Percentiles rank a stretch among this genome's conserved stretches.
These are phyloP conservation scores for Suillus weaverae DNA, from an alignment of 768 basidiomycete genomes.

Conservation along the genomic window DNA sequence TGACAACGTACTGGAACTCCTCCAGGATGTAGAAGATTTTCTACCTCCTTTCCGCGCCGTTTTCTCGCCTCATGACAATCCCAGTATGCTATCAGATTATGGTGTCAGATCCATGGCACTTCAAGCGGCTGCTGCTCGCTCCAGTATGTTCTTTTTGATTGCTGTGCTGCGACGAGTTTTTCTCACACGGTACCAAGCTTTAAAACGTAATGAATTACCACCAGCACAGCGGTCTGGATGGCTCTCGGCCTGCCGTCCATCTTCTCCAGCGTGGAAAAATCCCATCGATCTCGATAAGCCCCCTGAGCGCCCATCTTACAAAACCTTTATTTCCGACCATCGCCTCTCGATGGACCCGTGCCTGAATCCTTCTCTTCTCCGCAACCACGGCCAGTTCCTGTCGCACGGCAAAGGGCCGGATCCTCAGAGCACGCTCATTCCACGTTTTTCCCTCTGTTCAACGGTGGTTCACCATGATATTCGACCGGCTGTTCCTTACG, in stretches of 20 bases:
- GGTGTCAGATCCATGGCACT: constrained; percentile 21
- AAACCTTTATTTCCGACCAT: constrained; percentile 40
- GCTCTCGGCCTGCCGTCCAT: constrained; percentile 21
- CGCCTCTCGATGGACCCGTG: constrained; percentile 38
- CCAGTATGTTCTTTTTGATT: constrained; percentile 19
- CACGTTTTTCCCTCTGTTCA: constrained; percentile 53
- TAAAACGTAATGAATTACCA: constrained; percentile 35
- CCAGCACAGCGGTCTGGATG: constrained; percentile 25
- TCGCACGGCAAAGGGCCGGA: constrained; percentile 46
- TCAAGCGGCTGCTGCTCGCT: constrained; percentile 29
- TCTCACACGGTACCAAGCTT: constrained; percentile 17
- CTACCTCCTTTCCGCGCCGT: constrained; percentile 35
- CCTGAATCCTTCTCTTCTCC: constrained; percentile 33
- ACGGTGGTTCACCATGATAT: constrained; percentile 58
- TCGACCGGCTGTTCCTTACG: constrained; percentile 47
- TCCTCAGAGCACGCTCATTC: constrained; percentile 44
- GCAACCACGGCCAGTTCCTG: constrained; percentile 53
- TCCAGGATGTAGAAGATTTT: constrained; percentile 27
- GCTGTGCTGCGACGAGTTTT: not conserved
- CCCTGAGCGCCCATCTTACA: not conserved
- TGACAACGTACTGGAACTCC: constrained; percentile 20
- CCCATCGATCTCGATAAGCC: constrained; percentile 29
- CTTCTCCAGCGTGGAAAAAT: constrained; percentile 27
- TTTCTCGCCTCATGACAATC: constrained; percentile 32
- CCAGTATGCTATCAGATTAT: constrained; percentile 28